A percentile compares a stretch with the other conserved stretches of the same genome.
Conservation (phyloP, 2,329 filamentous ascomycete species). For the Alternaria sp. region DNA sequence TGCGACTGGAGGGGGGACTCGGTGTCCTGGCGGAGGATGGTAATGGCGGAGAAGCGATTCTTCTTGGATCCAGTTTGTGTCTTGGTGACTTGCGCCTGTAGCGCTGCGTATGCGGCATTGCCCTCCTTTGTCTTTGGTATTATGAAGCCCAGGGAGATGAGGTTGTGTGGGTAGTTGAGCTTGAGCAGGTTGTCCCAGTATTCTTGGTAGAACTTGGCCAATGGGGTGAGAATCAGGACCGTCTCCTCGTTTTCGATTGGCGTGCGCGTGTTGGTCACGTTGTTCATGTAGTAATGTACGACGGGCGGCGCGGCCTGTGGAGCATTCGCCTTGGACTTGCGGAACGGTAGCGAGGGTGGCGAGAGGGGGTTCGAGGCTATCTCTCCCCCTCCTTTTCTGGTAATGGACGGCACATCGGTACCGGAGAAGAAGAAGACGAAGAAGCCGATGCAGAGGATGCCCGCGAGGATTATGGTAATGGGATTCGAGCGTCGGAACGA, state of each 20-base stretch:
- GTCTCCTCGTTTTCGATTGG: constrained; percentile 82
- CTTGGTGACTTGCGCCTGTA: constrained; percentile 84
- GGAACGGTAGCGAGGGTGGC: constrained; percentile 75
- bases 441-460: constrained; percentile 70
- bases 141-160: constrained; percentile 95
- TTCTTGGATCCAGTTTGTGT: constrained; percentile 84
- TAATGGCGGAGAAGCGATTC: constrained; percentile 88
- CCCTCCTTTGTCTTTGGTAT: constrained; percentile 92
- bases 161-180: constrained; percentile 87
- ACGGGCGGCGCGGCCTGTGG: constrained; percentile 78
- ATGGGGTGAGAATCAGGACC: constrained; percentile 88
- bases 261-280: constrained; percentile 80
- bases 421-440: constrained; percentile 68
- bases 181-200: constrained; percentile 95
- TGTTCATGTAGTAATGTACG: constrained; percentile 92
- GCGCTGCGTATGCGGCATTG: constrained; percentile 79
- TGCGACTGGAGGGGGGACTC: constrained; percentile 82
- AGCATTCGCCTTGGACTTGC: constrained; percentile 66
- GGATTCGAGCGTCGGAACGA: constrained; percentile 80
- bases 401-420: constrained; percentile 60
- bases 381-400: constrained; percentile 56
- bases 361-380: constrained; percentile 74
- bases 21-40: constrained; percentile 94
- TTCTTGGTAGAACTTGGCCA: constrained; percentile 88
- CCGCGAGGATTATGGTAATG: constrained; percentile 74